Base-by-base conservation (phyloP, 495 filamentous ascomycete species). In the Haplographium delicatum region DNA sequence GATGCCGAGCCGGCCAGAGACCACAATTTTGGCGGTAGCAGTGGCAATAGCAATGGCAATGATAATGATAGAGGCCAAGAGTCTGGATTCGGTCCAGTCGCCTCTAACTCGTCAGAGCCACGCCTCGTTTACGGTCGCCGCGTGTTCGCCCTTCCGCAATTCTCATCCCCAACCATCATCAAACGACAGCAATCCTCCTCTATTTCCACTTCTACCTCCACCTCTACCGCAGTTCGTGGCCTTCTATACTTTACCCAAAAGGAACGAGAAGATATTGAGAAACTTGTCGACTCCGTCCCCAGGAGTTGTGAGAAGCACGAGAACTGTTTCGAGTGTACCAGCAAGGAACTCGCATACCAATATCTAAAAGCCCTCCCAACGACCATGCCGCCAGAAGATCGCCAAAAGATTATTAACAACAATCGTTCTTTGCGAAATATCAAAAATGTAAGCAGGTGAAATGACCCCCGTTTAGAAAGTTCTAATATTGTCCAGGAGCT, bases 401-500 rank as follows among this genome's bases (percentile, higher is more conserved):
- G 59, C n/a, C 34, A 54, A 26, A 39, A 40, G 40, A 58, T 62
- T 26, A 58, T 62, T 34, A 52, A 52, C 24, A 81, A 82, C 69
- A 89, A 89, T 69, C 78, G 89, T 71, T 91, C 89, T 58, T 79
- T 95, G 48, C 82, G 89, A 45, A 83, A 76, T 40, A 88, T 96
- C 73, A 89, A 88, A 68, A 86, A 84, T 61, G 89, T 89, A 72
- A 66, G 78, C 62, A 38, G 37, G 34, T 24, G 47, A 3, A 13
- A 18, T 10, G 7, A 42, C 10, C 28, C 23, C 26, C 8, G n/a
- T 9, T 34, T 1, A 10, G 6, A 43, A 40, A 9, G 33, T 55
- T 42, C 60, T 61, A 41, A 61, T 40, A 22, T 34, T 24, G 37
- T 50, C 13, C 52, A 96, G 91, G 93, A 98, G 68, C 88, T 98